Percentiles rank a stretch among this genome's conserved stretches.
Conservation (phyloP, 2,329 filamentous ascomycete genomes). For the Fusarium nisikadoi region DNA sequence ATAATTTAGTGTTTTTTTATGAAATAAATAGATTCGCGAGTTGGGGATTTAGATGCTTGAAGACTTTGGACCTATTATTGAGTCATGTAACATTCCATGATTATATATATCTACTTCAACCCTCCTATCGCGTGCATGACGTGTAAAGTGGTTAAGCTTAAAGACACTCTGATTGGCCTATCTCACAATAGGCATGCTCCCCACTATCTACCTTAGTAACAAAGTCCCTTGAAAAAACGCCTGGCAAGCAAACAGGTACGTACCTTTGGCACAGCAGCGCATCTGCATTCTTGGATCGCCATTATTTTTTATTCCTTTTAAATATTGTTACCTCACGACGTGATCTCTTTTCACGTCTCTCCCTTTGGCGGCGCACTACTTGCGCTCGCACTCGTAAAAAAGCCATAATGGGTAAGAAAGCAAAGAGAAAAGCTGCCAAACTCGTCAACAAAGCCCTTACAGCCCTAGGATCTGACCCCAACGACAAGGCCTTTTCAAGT, state of each 20-base stretch:
- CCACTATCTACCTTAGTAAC: not conserved
- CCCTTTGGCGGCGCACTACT: conserved; percentile 15
- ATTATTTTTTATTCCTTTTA: conserved; percentile 24
- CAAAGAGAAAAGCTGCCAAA: conserved; percentile 29
- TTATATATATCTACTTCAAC: not conserved
- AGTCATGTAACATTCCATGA: not conserved
- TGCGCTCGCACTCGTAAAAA: conserved; percentile 18
- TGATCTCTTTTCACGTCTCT: not conserved
- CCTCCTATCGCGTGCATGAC: not conserved
- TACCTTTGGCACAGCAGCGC: conserved; percentile 22
- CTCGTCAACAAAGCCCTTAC: conserved; percentile 32
- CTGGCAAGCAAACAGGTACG: conserved; percentile 13
- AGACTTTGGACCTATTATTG: not conserved
- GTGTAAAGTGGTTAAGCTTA: not conserved
- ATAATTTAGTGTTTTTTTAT: not conserved
- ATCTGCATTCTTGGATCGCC: conserved; percentile 1
- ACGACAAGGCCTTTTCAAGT: conserved; percentile 6
- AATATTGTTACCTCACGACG: not conserved
- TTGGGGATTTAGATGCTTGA: not conserved
- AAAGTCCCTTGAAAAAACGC: not conserved
- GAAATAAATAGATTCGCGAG: not conserved
- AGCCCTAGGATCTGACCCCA: conserved; percentile 24
- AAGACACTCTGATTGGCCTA: not conserved
- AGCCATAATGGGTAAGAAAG: conserved; percentile 42
- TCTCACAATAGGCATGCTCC: not conserved